Evolutionary conservation across 2,329 filamentous ascomycete species (phyloP).

Genomic region (Cladorrhinum sp.): DNA sequence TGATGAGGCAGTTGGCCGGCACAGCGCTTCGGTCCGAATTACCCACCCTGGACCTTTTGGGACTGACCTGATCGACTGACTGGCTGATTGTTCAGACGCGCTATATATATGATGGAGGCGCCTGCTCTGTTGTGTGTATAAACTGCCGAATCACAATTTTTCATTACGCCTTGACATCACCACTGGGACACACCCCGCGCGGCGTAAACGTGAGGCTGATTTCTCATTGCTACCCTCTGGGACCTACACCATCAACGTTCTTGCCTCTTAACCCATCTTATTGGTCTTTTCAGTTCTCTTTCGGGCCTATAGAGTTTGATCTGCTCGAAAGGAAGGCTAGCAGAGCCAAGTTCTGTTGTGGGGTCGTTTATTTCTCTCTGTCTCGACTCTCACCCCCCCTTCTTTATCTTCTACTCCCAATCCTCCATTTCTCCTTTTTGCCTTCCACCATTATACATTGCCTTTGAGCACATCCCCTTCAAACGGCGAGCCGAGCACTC

Average conservation of each 20-base stretch:
- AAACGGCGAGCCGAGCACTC: no score
- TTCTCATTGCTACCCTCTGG: not conserved
- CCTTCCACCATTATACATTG: no score
- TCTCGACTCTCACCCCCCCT: no score
- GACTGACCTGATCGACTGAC: not conserved
- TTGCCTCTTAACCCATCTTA: no score
- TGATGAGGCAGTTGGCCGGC: not conserved
- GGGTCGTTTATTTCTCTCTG: no score
- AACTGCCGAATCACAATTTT: not conserved
- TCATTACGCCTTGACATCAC: not conserved
- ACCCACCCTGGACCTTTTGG: not conserved
- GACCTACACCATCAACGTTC: not conserved
- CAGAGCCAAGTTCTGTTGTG: no score
- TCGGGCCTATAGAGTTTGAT: not conserved
- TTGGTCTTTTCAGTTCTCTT: not conserved
- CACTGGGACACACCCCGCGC: not conserved
- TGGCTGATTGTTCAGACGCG: no score
- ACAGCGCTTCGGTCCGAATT: slow-evolving; percentile 10
- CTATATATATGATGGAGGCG: not conserved
- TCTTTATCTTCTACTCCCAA: no score
- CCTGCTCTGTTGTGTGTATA: not conserved
- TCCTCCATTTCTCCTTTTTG: no score
- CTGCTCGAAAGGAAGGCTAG: not conserved
- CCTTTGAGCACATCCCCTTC: no score
- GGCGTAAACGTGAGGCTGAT: not conserved